Evolutionary conservation across 2,329 filamentous ascomycete species (phyloP).

Genomic region (Rhinocladiella mackenziei): DNA sequence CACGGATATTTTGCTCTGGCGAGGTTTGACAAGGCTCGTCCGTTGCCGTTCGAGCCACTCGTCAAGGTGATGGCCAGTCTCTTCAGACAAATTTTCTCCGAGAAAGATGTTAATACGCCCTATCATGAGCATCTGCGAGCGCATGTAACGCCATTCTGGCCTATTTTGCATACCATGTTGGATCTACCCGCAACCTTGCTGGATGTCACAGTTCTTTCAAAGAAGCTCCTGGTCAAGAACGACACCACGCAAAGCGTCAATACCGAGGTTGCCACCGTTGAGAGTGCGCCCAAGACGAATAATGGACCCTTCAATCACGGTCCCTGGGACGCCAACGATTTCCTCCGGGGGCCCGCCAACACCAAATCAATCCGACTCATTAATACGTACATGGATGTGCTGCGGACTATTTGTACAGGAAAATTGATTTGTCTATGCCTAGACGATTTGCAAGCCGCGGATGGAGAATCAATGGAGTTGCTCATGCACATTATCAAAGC

Average conservation of each 20-base stretch:
- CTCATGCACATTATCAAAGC: constrained; percentile 74
- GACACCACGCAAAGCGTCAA: constrained; percentile 24
- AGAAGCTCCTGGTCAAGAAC: constrained; percentile 30
- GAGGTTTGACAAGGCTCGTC: constrained; percentile 57
- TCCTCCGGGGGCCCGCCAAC: constrained; percentile 39
- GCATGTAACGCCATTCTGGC: constrained; percentile 56
- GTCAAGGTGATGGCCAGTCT: constrained; percentile 58
- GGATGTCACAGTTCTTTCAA: constrained; percentile 37
- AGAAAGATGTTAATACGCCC: constrained; percentile 57
- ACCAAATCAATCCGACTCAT: constrained; percentile 65
- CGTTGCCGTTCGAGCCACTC: constrained; percentile 59
- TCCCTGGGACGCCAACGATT: constrained; percentile 31
- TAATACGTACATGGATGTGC: constrained; percentile 81
- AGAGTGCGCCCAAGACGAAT: constrained; percentile 8
- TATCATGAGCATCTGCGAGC: constrained; percentile 58
- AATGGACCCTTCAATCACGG: constrained; percentile 5
- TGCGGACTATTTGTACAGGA: constrained; percentile 74
- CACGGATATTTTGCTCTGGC: constrained; percentile 59
- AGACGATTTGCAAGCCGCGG: constrained; percentile 87
- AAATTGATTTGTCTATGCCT: constrained; percentile 85
- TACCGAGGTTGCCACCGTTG: constrained; percentile 24
- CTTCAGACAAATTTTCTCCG: constrained; percentile 62
- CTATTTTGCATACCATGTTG: constrained; percentile 53
- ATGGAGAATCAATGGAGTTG: constrained; percentile 79
- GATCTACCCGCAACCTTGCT: constrained; percentile 64